Evolutionary conservation across 441 rosid genomes (phyloP).

Genomic region (Cnidoscolus chayamansa): DNA sequence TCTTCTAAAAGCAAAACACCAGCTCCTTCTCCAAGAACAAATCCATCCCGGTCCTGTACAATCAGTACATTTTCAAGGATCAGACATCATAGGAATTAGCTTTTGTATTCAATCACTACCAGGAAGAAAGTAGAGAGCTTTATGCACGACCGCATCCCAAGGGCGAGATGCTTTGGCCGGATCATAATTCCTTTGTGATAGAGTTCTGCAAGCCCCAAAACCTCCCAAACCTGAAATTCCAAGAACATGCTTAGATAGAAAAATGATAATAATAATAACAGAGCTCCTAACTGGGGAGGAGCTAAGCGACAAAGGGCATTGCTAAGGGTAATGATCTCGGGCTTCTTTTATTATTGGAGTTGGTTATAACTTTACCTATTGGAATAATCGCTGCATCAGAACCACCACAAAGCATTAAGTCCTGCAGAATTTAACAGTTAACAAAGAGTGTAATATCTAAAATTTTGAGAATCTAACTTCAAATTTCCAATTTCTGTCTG

Average conservation of each 20-base stretch:
- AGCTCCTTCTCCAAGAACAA: constrained; percentile 98
- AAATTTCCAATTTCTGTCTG: background rate
- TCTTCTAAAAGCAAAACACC: constrained; percentile 95
- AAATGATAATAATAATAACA: too few species aligned
- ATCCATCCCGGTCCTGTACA: constrained; percentile 87
- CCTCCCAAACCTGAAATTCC: constrained; percentile 82
- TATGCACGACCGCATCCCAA: constrained; percentile 67
- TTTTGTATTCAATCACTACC: too few species aligned
- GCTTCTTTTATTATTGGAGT: too few species aligned
- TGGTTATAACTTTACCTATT: constrained; percentile 44
- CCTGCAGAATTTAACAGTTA: constrained; percentile 40
- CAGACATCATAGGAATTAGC: too few species aligned
- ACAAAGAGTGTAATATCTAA: too few species aligned
- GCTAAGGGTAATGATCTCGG: too few species aligned
- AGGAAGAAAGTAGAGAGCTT: too few species aligned
- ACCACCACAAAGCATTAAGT: constrained; percentile 96
- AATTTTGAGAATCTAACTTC: constrained; percentile 2
- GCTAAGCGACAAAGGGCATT: too few species aligned
- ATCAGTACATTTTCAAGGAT: constrained; percentile 10
- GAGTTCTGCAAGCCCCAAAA: constrained; percentile 86
- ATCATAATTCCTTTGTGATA: constrained; percentile 79
- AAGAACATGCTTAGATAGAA: background rate
- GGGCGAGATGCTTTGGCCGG: constrained; percentile 97
- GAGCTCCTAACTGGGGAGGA: too few species aligned
- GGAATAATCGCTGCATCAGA: constrained; percentile 92